A percentile compares a stretch with the other conserved stretches of the same genome.
phyloP scores from a whole-genome alignment of 805 yeast species.

The Metschnikowia drakensbergensis region DNA sequence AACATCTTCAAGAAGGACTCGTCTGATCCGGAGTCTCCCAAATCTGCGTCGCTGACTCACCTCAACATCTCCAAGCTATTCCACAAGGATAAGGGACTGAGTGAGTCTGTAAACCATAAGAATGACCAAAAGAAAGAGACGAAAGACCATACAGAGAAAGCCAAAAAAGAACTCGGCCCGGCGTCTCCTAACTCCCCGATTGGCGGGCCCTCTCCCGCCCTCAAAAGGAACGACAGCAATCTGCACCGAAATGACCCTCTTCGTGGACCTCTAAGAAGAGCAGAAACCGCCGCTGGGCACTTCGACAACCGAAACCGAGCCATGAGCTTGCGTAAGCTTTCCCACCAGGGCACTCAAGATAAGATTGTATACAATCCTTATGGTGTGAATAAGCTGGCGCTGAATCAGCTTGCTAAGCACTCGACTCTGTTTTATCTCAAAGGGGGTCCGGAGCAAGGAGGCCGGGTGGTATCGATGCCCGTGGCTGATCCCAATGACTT shows the following conservation, averaged over 20 bases:
- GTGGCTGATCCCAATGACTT: conserved; percentile 62
- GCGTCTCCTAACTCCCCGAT: conserved; percentile 8
- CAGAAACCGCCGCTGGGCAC: conserved; percentile 35
- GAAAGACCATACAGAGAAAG: conserved; percentile 1
- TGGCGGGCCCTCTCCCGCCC: conserved; percentile 5
- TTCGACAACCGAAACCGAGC: conserved; percentile 19
- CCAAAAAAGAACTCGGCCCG: background rate
- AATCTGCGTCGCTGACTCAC: conserved; percentile 12
- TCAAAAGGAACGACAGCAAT: conserved; percentile 14
- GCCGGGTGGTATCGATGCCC: conserved; percentile 55
- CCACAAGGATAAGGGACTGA: conserved; percentile 18
- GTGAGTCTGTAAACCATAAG: conserved; percentile 1
- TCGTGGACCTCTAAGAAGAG: conserved; percentile 17
- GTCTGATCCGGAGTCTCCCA: conserved; percentile 11
- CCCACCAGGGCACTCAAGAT: conserved; percentile 23
- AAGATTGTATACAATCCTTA: conserved; percentile 64
- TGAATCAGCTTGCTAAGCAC: conserved; percentile 21
- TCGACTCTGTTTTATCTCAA: conserved; percentile 24
- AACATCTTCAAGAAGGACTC: conserved; percentile 22
- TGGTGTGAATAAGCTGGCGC: conserved; percentile 42
- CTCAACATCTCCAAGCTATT: conserved; percentile 21
- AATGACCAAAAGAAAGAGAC: background rate
- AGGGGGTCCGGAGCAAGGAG: conserved; percentile 38
- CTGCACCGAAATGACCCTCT: conserved; percentile 12
- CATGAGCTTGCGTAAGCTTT: conserved; percentile 7